phyloP scores from a whole-genome alignment of 1,284 basidiomycete genomes.

The Trametes versicolor region DNA sequence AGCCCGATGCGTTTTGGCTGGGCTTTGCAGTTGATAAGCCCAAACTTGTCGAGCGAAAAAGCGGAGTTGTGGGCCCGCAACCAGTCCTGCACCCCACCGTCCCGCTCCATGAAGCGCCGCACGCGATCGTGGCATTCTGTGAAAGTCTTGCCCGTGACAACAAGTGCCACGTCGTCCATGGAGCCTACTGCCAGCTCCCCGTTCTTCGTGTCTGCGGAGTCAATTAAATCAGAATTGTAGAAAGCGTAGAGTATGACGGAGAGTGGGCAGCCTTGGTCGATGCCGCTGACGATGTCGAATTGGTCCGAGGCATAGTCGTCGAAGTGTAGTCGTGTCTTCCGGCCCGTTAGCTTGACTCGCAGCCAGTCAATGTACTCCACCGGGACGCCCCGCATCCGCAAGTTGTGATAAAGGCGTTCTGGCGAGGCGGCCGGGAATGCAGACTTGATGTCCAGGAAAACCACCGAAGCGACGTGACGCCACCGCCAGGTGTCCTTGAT shows the following conservation, averaged over 20 bases:
- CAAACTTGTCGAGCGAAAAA: constrained; percentile 41
- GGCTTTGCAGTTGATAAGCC: constrained; percentile 31
- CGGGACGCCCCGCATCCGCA: constrained; percentile 43
- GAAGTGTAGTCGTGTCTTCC: constrained; percentile 41
- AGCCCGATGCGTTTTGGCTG: constrained; percentile 13
- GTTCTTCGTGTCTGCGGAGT: constrained; percentile 15
- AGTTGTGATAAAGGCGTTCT: constrained; percentile 45
- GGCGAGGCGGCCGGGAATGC: constrained; percentile 49
- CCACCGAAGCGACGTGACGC: constrained; percentile 42
- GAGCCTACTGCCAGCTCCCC: constrained; percentile 38
- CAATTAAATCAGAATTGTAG: constrained; percentile 47
- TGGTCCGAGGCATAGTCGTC: constrained; percentile 42
- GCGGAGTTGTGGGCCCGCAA: constrained; percentile 35
- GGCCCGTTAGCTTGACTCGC: constrained; percentile 32
- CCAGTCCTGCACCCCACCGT: constrained; percentile 39
- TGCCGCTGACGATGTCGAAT: constrained; percentile 40
- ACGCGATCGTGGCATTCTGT: constrained; percentile 32
- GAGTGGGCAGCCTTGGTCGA: too few relatives aligned
- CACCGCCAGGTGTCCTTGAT: constrained; percentile 48
- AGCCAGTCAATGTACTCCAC: constrained; percentile 39
- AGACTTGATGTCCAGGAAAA: constrained; percentile 53
- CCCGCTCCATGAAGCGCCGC: constrained; percentile 32
- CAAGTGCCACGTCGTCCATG: constrained; percentile 43
- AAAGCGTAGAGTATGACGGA: constrained; percentile 46
- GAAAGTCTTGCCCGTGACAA: constrained; percentile 29